Evolutionary conservation across 2,329 filamentous ascomycete species (phyloP), one percentile per base, ranked within the genome.

Genomic region (Pestalotiopsis sp.): DNA sequence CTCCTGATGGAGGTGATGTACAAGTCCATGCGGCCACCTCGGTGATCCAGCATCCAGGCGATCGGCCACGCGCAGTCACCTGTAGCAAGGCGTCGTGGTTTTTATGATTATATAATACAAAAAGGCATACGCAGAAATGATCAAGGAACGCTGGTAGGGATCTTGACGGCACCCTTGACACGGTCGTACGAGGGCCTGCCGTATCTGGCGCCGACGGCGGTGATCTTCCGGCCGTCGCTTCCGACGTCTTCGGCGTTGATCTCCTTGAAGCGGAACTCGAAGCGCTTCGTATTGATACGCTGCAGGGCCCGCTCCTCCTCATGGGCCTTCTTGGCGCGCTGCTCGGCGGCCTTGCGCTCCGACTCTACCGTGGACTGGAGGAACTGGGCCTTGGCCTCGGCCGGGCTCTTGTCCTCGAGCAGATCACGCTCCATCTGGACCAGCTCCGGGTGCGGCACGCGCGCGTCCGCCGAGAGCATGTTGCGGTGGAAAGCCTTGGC

Each of bases 91-190:
- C 20, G 13, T 39, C 36, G 38, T 63, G 12, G 36, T 39, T 27
- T 14, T 14, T 6, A 63, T 38, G 38, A 23, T 14, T 14, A 17
- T 12, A 55, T 49, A 23, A 20, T 64, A 64, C 62, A 45, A 64
- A n/a, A n/a, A 27, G 11, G n/a, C 7, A 20, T 38, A 9, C 17
- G 31, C n/a, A 13, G 17, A 31, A 62, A 17, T 13, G 23, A 69
- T 83, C 73, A 88, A 69, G 85, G 86, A 67, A 91, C 88, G 66
- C 83, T 86, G 45, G 86, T 91, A 25, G 90, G 90, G 75, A 92
- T 92, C 85, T 92, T 92, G 81, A 91, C 79, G 76, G 86, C 76
- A n/a, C 88, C 90, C 73, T 85, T 87, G 80, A 85, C 87, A 68
- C 90, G 85, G 75, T 92, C 90, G 75, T 88, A 83, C 71, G 84